These are phyloP conservation scores for Penicillium fimorum DNA, from an alignment of 495 filamentous ascomycete species.

Conservation along the genomic window DNA sequence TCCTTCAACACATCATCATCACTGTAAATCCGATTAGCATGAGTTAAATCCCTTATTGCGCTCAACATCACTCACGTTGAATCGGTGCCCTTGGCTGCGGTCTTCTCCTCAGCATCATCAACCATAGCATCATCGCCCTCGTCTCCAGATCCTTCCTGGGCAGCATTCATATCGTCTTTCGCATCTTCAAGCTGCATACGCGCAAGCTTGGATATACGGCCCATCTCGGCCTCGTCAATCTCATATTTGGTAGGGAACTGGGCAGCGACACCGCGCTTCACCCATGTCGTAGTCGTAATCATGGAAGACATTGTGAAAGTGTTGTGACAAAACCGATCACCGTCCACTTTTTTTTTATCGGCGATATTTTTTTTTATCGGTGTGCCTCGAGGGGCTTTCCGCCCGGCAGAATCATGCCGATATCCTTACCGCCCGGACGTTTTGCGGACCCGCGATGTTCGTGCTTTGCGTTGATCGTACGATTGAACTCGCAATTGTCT, in stretches of 20 bases:
- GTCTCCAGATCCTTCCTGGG: slow-evolving; percentile 40
- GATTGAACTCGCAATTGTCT: not conserved
- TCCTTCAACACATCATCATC: slow-evolving; percentile 89
- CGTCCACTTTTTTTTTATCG: slow-evolving; percentile 26
- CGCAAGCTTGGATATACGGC: slow-evolving; percentile 84
- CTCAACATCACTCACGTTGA: slow-evolving; percentile 23
- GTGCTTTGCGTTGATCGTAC: slow-evolving; percentile 7
- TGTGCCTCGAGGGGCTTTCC: slow-evolving; percentile 27
- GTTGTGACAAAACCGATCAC: slow-evolving; percentile 16
- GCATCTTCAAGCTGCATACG: slow-evolving; percentile 92
- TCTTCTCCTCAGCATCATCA: slow-evolving; percentile 28
- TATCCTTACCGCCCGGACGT: slow-evolving; percentile 32
- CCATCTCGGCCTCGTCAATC: slow-evolving; percentile 89
- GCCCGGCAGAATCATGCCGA: slow-evolving; percentile 36
- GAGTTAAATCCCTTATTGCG: not conserved
- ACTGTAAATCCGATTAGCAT: slow-evolving; percentile 36
- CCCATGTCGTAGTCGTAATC: slow-evolving; percentile 94
- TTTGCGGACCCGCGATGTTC: slow-evolving; percentile 14
- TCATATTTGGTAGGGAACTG: slow-evolving; percentile 87
- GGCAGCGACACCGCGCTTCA: slow-evolving; percentile 89
- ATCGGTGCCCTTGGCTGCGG: slow-evolving; percentile 19
- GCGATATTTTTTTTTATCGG: slow-evolving; percentile 38
- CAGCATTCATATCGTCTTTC: slow-evolving; percentile 76
- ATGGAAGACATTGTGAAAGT: slow-evolving; percentile 61
- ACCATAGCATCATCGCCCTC: slow-evolving; percentile 26